Conservation (phyloP, 192 early-diverging fungal species). For the Coemansia sp. region DNA sequence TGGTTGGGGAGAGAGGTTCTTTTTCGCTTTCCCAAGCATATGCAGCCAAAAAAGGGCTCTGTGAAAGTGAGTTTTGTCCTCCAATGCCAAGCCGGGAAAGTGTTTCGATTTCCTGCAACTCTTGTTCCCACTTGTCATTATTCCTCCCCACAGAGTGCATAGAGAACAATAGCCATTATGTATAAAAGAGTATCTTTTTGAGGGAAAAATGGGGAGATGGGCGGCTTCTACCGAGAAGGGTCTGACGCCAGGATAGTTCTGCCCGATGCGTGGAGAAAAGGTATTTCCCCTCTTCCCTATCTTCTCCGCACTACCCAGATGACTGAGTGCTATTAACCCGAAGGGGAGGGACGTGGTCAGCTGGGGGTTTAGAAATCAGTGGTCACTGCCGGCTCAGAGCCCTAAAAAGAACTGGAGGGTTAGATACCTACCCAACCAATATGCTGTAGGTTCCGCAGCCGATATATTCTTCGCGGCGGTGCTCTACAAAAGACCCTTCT, state of each 20-base stretch:
- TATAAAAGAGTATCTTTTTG: background rate
- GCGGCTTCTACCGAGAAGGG: slow-evolving; percentile 1
- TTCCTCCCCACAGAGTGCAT: background rate
- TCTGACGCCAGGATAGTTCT: slow-evolving; percentile 1
- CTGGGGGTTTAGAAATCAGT: background rate
- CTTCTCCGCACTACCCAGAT: slow-evolving; percentile 2
- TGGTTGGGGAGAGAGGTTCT: background rate
- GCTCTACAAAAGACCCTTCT: background rate
- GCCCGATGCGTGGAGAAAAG: background rate
- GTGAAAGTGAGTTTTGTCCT: background rate
- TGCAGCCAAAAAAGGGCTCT: background rate
- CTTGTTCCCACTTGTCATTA: background rate
- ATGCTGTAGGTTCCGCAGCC: background rate
- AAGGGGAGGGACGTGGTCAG: background rate
- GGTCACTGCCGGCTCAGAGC: background rate
- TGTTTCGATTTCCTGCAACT: slow-evolving; percentile 5
- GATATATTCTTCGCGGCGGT: background rate
- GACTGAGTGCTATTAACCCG: background rate
- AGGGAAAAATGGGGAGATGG: background rate
- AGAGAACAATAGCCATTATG: background rate
- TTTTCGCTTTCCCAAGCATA: background rate
- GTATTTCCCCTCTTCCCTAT: background rate
- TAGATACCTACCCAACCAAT: background rate
- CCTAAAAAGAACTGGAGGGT: background rate
- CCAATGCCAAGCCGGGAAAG: background rate